Percentiles rank a stretch among this genome's conserved stretches.
These are phyloP conservation scores for Balansia obtecta DNA, from an alignment of 2,329 filamentous ascomycete species.

Conservation along the genomic window DNA sequence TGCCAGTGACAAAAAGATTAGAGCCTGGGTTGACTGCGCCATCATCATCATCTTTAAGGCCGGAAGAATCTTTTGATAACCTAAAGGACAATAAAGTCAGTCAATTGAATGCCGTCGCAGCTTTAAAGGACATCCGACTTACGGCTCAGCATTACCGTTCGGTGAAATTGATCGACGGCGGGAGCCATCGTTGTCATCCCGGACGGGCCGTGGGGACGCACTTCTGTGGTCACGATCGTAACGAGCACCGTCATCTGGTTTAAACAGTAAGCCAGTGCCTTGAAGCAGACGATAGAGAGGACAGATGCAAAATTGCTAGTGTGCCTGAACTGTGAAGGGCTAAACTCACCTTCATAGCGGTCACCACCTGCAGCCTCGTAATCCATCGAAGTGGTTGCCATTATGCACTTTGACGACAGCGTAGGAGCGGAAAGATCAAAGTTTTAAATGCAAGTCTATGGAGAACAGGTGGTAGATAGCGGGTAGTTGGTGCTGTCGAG, in stretches of 20 bases:
- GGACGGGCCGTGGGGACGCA: conserved; percentile 48
- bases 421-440: conserved; percentile 6
- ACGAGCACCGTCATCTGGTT: conserved; percentile 49
- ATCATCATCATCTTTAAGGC: conserved; percentile 51
- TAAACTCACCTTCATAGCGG: conserved; percentile 46
- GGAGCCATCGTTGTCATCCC: conserved; percentile 46
- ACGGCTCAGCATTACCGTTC: conserved; percentile 30
- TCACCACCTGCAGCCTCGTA: conserved; percentile 57
- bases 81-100: conserved; percentile 13
- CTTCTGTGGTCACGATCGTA: conserved; percentile 56
- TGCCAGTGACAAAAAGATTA: conserved; percentile 97
- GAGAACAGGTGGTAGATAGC: not conserved
- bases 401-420: conserved; percentile 16
- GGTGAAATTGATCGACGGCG: conserved; percentile 53
- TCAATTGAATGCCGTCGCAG: not conserved
- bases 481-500: not conserved
- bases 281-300: not conserved
- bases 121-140: conserved; percentile 3
- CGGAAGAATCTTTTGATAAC: conserved; percentile 40
- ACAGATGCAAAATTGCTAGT: not conserved
- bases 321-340: conserved; percentile 3
- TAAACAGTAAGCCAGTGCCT: not conserved
- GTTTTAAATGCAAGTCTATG: not conserved
- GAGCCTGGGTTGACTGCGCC: conserved; percentile 85
- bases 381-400: conserved; percentile 57